Evolutionary conservation across 306 rosid genomes (phyloP).

Genomic region (Cotoneaster glaucophyllus): DNA sequence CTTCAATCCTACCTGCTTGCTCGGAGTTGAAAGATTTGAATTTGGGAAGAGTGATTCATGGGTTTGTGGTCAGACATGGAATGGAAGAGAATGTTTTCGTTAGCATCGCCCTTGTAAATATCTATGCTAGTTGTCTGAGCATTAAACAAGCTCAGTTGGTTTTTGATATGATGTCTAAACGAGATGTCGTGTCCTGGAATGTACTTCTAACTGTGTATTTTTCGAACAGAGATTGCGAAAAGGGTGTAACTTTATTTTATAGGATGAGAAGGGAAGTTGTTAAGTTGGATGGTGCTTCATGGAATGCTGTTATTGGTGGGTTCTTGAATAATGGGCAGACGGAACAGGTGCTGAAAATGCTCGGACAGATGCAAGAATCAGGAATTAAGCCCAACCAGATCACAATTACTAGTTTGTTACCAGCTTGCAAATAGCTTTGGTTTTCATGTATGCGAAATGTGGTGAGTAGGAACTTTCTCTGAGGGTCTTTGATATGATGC

Average conservation of each 20-base stretch:
- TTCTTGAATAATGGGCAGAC: slow-evolving; percentile 41
- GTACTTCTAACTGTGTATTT: slow-evolving; percentile 43
- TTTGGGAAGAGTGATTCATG: slow-evolving; percentile 9
- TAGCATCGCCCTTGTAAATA: background rate
- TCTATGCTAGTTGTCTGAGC: background rate
- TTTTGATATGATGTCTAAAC: slow-evolving; percentile 38
- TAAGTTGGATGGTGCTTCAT: slow-evolving; percentile 34
- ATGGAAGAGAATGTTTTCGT: slow-evolving; percentile 1
- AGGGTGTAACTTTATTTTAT: slow-evolving; percentile 34
- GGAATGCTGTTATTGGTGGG: slow-evolving; percentile 56
- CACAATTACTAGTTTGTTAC: slow-evolving; percentile 40
- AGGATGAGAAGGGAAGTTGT: slow-evolving; percentile 36
- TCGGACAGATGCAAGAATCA: slow-evolving; percentile 42
- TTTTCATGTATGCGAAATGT: slow-evolving; percentile 48
- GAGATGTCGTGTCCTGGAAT: slow-evolving; percentile 52
- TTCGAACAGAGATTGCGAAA: slow-evolving; percentile 32
- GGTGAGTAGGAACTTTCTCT: slow-evolving; percentile 39
- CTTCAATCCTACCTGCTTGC: background rate
- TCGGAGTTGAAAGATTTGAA: background rate
- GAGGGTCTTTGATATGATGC: slow-evolving; percentile 5
- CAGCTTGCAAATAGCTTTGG: slow-evolving; percentile 48
- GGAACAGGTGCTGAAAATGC: slow-evolving; percentile 36
- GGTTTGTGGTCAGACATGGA: background rate
- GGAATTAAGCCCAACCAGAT: slow-evolving; percentile 48
- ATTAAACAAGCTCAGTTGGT: slow-evolving; percentile 26